A percentile compares a stretch with the other conserved stretches of the same genome.
phyloP scores from a whole-genome alignment of 148 eudicot genomes.

The Tetragonia tetragonoides region DNA sequence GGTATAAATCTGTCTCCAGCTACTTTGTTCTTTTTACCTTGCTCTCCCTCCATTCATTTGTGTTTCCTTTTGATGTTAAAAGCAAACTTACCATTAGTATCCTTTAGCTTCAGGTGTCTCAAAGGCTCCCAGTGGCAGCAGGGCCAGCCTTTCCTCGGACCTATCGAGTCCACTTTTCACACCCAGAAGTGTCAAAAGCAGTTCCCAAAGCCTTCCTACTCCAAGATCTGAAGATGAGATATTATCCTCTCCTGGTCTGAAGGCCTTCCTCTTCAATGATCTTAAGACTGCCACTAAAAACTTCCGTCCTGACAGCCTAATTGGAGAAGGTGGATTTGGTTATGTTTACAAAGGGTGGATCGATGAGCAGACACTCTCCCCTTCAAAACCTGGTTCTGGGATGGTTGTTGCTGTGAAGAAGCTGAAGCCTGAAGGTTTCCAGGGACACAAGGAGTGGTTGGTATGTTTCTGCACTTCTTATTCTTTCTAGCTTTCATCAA shows the following conservation, averaged over 20 bases:
- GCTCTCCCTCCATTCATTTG: background rate
- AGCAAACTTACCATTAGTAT: conserved; percentile 1
- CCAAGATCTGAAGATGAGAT: conserved; percentile 61
- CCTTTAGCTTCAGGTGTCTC: conserved; percentile 42
- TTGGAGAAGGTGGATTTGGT: conserved; percentile 93
- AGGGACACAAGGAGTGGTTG: conserved; percentile 94
- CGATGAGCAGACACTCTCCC: conserved; percentile 57
- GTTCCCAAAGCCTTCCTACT: conserved; percentile 42
- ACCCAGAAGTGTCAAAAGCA: conserved; percentile 41
- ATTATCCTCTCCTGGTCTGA: conserved; percentile 47
- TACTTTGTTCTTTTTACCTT: background rate
- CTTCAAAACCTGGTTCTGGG: conserved; percentile 80
- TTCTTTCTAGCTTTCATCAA: background rate
- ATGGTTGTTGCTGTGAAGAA: conserved; percentile 79
- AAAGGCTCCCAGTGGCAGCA: conserved; percentile 38
- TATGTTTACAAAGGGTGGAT: conserved; percentile 89
- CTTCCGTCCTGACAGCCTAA: conserved; percentile 69
- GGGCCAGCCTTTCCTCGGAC: conserved; percentile 42
- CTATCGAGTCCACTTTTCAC: conserved; percentile 37
- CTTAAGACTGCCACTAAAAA: conserved; percentile 69
- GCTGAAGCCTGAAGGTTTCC: conserved; percentile 83
- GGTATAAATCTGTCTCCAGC: background rate
- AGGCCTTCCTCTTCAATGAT: conserved; percentile 57
- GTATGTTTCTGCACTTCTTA: conserved; percentile 36
- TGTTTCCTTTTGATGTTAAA: background rate